phyloP scores from a whole-genome alignment of 148 eudicot species.

The Camellia sinensis region DNA sequence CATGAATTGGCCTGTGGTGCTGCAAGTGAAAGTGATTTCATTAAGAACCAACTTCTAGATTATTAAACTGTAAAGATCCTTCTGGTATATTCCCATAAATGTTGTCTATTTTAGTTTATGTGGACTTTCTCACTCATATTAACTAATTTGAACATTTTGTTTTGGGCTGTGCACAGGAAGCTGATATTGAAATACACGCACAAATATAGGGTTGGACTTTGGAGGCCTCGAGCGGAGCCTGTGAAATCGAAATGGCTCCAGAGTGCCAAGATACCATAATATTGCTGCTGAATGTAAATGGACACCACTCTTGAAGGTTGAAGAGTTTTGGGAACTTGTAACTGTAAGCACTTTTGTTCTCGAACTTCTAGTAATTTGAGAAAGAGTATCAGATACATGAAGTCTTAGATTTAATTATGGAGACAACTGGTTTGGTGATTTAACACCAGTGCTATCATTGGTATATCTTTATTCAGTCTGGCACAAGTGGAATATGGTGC shows the following conservation, averaged over 20 bases:
- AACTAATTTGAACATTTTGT: not conserved
- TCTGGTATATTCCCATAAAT: not conserved
- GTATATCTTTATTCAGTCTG: not conserved
- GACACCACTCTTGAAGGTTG: not conserved
- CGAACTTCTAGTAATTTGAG: too few species aligned
- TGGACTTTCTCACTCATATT: not conserved
- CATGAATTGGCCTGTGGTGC: too few species aligned
- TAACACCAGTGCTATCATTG: too few species aligned
- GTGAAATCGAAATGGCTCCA: not conserved
- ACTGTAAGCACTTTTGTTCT: not conserved
- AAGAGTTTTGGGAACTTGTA: not conserved
- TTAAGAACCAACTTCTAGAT: not conserved
- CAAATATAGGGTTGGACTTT: slow-evolving; percentile 26
- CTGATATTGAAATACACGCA: slow-evolving; percentile 24
- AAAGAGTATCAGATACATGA: too few species aligned
- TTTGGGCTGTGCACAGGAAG: slow-evolving; percentile 17
- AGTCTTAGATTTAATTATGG: not conserved
- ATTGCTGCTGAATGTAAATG: not conserved
- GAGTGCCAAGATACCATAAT: slow-evolving; percentile 5
- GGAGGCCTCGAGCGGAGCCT: slow-evolving; percentile 25
- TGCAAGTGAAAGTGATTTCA: not conserved
- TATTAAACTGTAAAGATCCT: too few species aligned
- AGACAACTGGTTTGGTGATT: not conserved
- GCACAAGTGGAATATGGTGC: not conserved
- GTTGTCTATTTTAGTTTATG: too few species aligned